A percentile compares a stretch with the other conserved stretches of the same genome.
phyloP scores from a whole-genome alignment of 495 filamentous ascomycete species.

The Geoglossum glabrum region DNA sequence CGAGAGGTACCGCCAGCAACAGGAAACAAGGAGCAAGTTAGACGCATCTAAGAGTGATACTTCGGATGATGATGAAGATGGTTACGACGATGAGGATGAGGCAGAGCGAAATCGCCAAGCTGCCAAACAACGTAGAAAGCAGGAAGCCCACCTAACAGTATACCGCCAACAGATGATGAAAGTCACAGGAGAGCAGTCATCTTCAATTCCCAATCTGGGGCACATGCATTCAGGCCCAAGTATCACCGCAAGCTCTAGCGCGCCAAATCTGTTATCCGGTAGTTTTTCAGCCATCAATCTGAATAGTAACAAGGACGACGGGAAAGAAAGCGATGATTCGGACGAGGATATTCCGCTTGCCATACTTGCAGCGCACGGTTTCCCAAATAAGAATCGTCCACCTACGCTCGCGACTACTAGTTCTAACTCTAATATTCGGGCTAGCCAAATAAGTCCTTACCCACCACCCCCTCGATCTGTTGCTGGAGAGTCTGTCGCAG shows the following conservation, averaged over 20 bases:
- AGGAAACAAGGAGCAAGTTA: slow-evolving; percentile 32
- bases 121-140: slow-evolving; percentile 61
- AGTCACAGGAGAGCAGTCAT: slow-evolving; percentile 50
- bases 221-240: neutral
- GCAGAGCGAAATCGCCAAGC: slow-evolving; percentile 49
- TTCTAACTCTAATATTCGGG: slow-evolving; percentile 42
- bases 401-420: slow-evolving; percentile 47
- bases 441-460: slow-evolving; percentile 17
- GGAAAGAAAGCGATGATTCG: slow-evolving; percentile 32
- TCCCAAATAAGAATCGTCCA: slow-evolving; percentile 64
- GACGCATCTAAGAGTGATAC: slow-evolving; percentile 28
- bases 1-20: slow-evolving; percentile 61
- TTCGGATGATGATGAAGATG: slow-evolving; percentile 28
- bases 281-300: neutral
- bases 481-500: slow-evolving; percentile 18
- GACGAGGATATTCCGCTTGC: slow-evolving; percentile 79
- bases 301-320: neutral
- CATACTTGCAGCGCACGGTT: slow-evolving; percentile 80
- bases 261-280: neutral
- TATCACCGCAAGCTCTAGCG: neutral
- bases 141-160: slow-evolving; percentile 76
- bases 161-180: slow-evolving; percentile 97
- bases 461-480: slow-evolving; percentile 24
- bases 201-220: neutral
- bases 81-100: slow-evolving; percentile 72